Conservation (phyloP, 106 monocot genomes). For the Posidonia australis region DNA sequence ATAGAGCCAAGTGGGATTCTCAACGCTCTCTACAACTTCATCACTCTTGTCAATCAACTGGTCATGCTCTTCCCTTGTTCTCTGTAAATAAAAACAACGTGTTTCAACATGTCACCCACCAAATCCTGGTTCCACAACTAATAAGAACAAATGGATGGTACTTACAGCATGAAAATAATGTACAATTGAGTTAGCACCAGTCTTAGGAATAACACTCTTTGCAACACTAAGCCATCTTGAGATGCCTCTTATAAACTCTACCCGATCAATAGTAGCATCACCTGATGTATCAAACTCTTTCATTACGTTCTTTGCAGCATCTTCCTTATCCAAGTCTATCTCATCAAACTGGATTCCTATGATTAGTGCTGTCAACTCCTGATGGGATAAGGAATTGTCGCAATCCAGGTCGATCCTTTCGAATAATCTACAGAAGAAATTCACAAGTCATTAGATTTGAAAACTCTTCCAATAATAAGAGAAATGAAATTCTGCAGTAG, state of each 20-base stretch:
- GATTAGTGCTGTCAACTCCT: constrained; percentile 59
- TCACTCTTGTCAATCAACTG: constrained; percentile 10
- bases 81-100: constrained; percentile 3
- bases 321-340: constrained; percentile 49
- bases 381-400: constrained; percentile 24
- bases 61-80: constrained; percentile 9
- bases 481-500: neutral
- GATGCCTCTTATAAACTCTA: constrained; percentile 52
- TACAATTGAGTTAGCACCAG: constrained; percentile 38
- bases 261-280: constrained; percentile 36
- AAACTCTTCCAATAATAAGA: neutral
- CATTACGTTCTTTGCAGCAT: constrained; percentile 62
- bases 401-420: constrained; percentile 45
- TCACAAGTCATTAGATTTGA: neutral
- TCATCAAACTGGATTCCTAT: constrained; percentile 76
- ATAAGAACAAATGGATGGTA: neutral
- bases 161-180: constrained; percentile 60
- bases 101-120: neutral
- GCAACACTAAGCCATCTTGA: constrained; percentile 61
- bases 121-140: neutral
- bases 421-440: constrained; percentile 43
- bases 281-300: constrained; percentile 63
- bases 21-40: constrained; percentile 1
- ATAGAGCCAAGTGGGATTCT: neutral
- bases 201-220: constrained; percentile 24